Conservation (phyloP, 2,329 filamentous ascomycete genomes). For the Cladophialophora psammophila region DNA sequence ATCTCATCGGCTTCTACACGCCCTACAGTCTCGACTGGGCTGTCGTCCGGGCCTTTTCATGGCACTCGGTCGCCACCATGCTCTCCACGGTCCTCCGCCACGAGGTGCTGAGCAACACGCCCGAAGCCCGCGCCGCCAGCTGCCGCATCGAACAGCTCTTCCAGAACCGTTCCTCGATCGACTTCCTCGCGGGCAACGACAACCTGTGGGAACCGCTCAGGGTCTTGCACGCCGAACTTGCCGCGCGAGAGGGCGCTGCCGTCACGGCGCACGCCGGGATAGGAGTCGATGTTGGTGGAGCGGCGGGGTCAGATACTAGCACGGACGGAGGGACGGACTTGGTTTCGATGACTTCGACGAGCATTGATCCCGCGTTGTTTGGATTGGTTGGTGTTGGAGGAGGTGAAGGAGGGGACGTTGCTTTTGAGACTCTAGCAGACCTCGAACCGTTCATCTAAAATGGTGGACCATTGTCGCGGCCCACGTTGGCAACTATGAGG, state of each 20-base stretch:
- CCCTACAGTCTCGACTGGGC: slow-evolving; percentile 26
- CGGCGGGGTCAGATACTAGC: neutral
- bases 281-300: neutral
- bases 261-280: neutral
- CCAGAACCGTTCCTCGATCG: slow-evolving; percentile 22
- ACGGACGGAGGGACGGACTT: slow-evolving; percentile 4
- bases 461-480: neutral
- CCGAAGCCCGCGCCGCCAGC: slow-evolving; percentile 22
- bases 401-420: neutral
- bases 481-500: neutral
- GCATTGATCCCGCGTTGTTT: slow-evolving; percentile 18
- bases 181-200: slow-evolving; percentile 20
- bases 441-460: slow-evolving; percentile 9
- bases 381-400: slow-evolving; percentile 1
- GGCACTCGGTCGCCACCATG: slow-evolving; percentile 27
- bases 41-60: slow-evolving; percentile 22
- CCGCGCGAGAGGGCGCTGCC: slow-evolving; percentile 10
- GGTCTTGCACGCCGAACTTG: slow-evolving; percentile 19
- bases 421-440: neutral
- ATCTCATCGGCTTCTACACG: slow-evolving; percentile 16
- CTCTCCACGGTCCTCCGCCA: slow-evolving; percentile 27
- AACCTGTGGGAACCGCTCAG: slow-evolving; percentile 24
- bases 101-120: slow-evolving; percentile 17
- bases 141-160: slow-evolving; percentile 18
- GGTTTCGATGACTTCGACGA: slow-evolving; percentile 23